Base-by-base conservation (phyloP, 2,329 filamentous ascomycete genomes). In the Claviceps pazoutovae region DNA sequence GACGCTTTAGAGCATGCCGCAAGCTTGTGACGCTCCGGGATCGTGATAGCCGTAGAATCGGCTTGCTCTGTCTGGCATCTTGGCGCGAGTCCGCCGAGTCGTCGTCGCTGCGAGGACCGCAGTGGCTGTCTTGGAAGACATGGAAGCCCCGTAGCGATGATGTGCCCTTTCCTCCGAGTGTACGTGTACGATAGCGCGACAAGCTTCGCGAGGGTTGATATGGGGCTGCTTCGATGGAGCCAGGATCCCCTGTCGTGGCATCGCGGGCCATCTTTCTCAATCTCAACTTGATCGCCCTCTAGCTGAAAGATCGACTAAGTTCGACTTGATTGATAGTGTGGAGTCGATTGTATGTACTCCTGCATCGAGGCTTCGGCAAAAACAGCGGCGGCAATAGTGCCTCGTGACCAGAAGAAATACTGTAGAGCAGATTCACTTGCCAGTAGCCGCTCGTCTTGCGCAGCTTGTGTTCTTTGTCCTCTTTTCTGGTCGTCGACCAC, bases 111-210 rank as follows among this genome's bases (percentile, higher is more conserved):
- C 41, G 21, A 19, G 30, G 17, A 39, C 21, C 49, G 49, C 23
- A 43, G 38, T 34, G 30, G 48, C 17, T 49, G 54, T 61, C 61
- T 44, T 55, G 55, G 54, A 59, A 67, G 38, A 66, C 59, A 36
- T 67, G 60, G 51, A 68, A 65, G 2, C 58, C 55, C 8, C 56
- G 59, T 7, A 51, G 41, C 42, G 64, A 61, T 21, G 65, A 66
- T 9, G 66, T 56, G 56, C 65, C 68, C 48, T 66, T 68, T 34
- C 65, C 66, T 5, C 65, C 61, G 21, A 68, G 59, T 36, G 50
- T 59, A 51, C 61, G 59, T 36, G 50, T 59, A 51, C 61, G 65
- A 51, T 63, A 66, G 43, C 63, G 62, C 4, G 67, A 68, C 9
- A 57, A 53, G 16, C 57, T 48, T n/a, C 55, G 51, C 42, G 50